Conservation (phyloP, 306 rosid species). For the Glycine soja region DNA sequence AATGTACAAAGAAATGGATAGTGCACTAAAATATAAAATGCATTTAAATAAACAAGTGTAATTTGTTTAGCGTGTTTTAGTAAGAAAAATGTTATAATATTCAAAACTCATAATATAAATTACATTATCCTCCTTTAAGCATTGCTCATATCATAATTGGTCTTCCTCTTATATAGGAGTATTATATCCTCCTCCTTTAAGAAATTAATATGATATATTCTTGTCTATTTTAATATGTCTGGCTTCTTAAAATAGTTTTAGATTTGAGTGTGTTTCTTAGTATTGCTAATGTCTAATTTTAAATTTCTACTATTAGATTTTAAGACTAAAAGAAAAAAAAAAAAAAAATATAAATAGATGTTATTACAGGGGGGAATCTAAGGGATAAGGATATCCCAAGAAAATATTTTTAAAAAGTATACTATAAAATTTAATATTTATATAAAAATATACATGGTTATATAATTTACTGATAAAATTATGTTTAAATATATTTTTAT, state of each 20-base stretch:
- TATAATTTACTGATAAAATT: background rate
- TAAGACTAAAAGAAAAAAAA: background rate
- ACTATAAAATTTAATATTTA: background rate
- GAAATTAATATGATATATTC: background rate
- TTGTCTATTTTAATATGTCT: background rate
- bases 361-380: background rate
- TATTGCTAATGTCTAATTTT: background rate
- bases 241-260: background rate
- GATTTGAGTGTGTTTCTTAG: background rate
- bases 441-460: no score
- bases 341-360: background rate
- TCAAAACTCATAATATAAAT: background rate
- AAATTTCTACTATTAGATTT: background rate
- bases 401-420: background rate
- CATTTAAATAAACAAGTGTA: background rate
- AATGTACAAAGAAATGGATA: background rate
- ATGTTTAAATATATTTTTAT: background rate
- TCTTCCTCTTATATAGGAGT: background rate
- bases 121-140: constrained; percentile 1
- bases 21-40: constrained; percentile 7
- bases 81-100: background rate
- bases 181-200: background rate
- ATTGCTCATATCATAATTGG: background rate
- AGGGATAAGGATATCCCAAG: background rate
- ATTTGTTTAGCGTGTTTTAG: background rate